Evolutionary conservation across 345 rosid genomes (phyloP).

Genomic region (Ailanthus altissimus): DNA sequence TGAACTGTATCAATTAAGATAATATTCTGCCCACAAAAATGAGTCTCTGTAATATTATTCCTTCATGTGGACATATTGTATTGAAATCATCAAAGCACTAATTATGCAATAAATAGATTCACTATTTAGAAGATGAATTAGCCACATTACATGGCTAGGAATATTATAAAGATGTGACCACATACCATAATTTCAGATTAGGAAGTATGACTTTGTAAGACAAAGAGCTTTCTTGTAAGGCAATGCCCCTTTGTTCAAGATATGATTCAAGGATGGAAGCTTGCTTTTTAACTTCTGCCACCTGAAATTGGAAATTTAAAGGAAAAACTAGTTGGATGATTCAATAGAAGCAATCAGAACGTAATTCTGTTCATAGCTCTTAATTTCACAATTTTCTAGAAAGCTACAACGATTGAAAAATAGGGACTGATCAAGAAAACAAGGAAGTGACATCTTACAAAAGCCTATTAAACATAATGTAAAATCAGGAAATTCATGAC

Average conservation of each 20-base stretch:
- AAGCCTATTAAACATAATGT: no score
- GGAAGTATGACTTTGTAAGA: slow-evolving; percentile 86
- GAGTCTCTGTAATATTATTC: no score
- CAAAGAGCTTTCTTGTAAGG: slow-evolving; percentile 70
- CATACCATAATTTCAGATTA: slow-evolving; percentile 82
- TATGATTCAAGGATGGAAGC: slow-evolving; percentile 79
- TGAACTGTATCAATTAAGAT: no score
- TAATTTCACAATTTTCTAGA: neutral
- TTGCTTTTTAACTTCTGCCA: slow-evolving; percentile 56
- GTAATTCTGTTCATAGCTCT: no score
- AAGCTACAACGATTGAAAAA: neutral
- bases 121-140: no score
- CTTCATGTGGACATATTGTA: no score
- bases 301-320: slow-evolving; percentile 39
- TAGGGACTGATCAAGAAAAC: neutral
- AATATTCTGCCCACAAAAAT: no score
- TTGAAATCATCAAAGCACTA: no score
- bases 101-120: neutral
- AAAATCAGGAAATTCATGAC: no score
- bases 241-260: slow-evolving; percentile 84
- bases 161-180: neutral
- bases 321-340: neutral
- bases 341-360: neutral
- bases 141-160: neutral
- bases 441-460: no score